Conservation (phyloP, 2,329 filamentous ascomycete genomes). For the Microdochium paspali region DNA sequence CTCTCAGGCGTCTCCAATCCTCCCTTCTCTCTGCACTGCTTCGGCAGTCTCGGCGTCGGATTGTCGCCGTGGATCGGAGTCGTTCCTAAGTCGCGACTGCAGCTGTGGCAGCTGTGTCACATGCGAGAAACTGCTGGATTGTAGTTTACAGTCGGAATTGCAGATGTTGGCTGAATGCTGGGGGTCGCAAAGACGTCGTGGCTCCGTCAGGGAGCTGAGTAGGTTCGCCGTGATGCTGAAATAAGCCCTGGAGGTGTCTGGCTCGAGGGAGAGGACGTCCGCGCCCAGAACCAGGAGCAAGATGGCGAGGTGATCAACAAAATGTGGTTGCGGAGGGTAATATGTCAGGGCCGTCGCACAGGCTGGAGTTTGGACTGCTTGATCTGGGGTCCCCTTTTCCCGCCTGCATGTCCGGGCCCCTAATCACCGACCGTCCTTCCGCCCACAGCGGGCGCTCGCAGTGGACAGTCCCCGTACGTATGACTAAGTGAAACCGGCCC, state of each 20-base stretch:
- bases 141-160: too few relatives aligned
- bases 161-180: too few relatives aligned
- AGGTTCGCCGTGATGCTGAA: not conserved
- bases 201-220: not conserved
- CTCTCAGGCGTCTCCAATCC: not conserved
- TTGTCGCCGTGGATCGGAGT: too few relatives aligned
- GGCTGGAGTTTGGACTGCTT: not conserved
- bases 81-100: too few relatives aligned
- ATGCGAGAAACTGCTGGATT: too few relatives aligned
- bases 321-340: not conserved
- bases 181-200: not conserved
- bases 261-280: not conserved
- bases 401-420: not conserved
- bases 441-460: too few relatives aligned
- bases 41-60: not conserved
- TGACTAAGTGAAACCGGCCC: not conserved
- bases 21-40: not conserved
- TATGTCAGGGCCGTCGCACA: not conserved
- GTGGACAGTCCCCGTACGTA: too few relatives aligned
- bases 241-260: not conserved
- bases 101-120: too few relatives aligned
- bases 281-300: not conserved
- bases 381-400: not conserved
- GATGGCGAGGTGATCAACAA: not conserved
- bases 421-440: not conserved